phyloP scores from a whole-genome alignment of 192 early-diverging fungal species.

The Globomyces pollinis-pini region DNA sequence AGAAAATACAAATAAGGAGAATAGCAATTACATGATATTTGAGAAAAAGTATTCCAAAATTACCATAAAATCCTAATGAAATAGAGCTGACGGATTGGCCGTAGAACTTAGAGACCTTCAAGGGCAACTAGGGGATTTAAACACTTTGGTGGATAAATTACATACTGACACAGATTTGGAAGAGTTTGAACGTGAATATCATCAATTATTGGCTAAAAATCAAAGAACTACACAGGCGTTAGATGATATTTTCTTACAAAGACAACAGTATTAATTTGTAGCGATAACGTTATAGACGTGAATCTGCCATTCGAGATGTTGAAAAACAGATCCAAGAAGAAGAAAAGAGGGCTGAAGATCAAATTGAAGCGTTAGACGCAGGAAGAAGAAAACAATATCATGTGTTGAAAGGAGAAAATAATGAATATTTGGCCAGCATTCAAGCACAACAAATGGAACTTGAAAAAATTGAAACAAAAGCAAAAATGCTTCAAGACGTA shows the following conservation, averaged over 20 bases:
- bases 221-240: slow-evolving; percentile 28
- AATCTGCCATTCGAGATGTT: slow-evolving; percentile 34
- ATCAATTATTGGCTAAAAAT: slow-evolving; percentile 43
- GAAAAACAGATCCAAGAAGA: slow-evolving; percentile 45
- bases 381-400: slow-evolving; percentile 24
- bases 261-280: slow-evolving; percentile 36
- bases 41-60: slow-evolving; percentile 42
- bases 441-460: slow-evolving; percentile 34
- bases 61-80: too few species aligned
- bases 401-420: slow-evolving; percentile 34
- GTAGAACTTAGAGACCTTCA: slow-evolving; percentile 47
- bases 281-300: slow-evolving; percentile 23
- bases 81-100: slow-evolving; percentile 40
- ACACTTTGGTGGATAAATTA: slow-evolving; percentile 48
- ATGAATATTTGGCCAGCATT: slow-evolving; percentile 27
- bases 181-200: slow-evolving; percentile 43
- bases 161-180: slow-evolving; percentile 51
- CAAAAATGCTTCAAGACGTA: neutral
- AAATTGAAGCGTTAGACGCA: slow-evolving; percentile 37
- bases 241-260: slow-evolving; percentile 43
- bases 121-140: slow-evolving; percentile 48
- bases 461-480: slow-evolving; percentile 1
- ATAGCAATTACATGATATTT: slow-evolving; percentile 37
- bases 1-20: slow-evolving; percentile 39
- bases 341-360: slow-evolving; percentile 28